These are phyloP conservation scores for Miscanthus lutarioriparius DNA, from an alignment of 176 grass and related monocot genomes.

Conservation along the genomic window DNA sequence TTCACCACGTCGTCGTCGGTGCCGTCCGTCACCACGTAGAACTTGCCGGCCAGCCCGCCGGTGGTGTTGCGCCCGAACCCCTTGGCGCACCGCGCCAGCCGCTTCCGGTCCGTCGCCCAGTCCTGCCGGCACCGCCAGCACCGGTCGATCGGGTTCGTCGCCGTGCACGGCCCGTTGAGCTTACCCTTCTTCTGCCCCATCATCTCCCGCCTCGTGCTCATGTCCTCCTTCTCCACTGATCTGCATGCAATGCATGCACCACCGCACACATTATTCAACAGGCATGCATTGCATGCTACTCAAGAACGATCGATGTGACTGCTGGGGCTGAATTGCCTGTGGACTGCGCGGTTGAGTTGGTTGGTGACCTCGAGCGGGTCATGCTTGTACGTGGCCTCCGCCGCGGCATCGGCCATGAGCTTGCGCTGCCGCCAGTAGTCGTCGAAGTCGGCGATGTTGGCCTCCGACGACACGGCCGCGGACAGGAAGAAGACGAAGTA, in stretches of 20 bases:
- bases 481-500: constrained; percentile 42
- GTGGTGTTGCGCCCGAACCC: constrained; percentile 69
- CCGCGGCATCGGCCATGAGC: constrained; percentile 21
- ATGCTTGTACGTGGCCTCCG: constrained; percentile 43
- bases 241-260: background rate
- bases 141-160: constrained; percentile 92
- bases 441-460: constrained; percentile 40
- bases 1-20: constrained; percentile 61
- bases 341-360: constrained; percentile 51
- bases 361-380: constrained; percentile 46
- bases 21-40: constrained; percentile 73
- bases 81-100: constrained; percentile 66
- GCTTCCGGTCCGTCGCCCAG: constrained; percentile 69
- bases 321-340: constrained; percentile 32
- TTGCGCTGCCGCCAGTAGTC: constrained; percentile 61
- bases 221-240: constrained; percentile 10
- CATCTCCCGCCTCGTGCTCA: constrained; percentile 39
- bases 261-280: too few species aligned
- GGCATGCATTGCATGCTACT: background rate
- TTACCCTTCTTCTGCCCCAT: constrained; percentile 32
- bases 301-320: too few species aligned
- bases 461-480: constrained; percentile 34
- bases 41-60: constrained; percentile 61
- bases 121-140: constrained; percentile 82
- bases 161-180: constrained; percentile 42